phyloP scores from a whole-genome alignment of 2,329 filamentous ascomycete species.

The Colletotrichum spinosum region DNA sequence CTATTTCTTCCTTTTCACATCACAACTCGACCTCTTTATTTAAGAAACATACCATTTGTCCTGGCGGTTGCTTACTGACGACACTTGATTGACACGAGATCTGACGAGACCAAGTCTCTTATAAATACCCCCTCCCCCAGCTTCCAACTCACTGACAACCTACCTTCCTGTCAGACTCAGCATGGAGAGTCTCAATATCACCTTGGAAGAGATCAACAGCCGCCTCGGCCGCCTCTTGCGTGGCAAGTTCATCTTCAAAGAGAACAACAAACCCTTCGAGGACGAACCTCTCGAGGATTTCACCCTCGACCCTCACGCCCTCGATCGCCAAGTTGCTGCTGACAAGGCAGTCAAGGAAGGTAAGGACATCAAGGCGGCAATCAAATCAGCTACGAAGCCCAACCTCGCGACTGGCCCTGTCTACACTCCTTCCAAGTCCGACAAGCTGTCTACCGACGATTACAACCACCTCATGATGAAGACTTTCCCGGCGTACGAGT shows the following conservation, averaged over 20 bases:
- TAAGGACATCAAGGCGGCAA: conserved; percentile 1
- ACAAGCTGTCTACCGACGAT: conserved; percentile 18
- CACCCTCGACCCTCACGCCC: conserved; percentile 14
- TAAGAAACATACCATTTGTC: no score
- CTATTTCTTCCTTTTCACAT: no score
- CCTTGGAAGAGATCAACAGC: background rate
- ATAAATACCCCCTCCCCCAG: no score
- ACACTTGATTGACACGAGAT: no score
- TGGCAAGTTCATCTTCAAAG: conserved; percentile 11
- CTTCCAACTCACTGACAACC: no score
- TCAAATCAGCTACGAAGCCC: background rate
- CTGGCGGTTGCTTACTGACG: no score
- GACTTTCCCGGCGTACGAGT: conserved; percentile 28
- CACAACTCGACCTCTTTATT: no score
- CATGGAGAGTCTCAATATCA: no score
- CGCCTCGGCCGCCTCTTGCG: conserved; percentile 9
- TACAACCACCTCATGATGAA: conserved; percentile 21
- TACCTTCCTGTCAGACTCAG: no score
- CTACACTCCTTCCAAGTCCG: conserved; percentile 23
- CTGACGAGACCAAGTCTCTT: no score
- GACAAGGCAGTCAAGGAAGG: conserved; percentile 14
- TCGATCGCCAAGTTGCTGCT: conserved; percentile 24
- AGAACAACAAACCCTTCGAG: background rate
- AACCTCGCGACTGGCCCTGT: conserved; percentile 3
- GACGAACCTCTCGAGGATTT: conserved; percentile 12